These are phyloP conservation scores for Microsporum ferrugineum DNA, from an alignment of 2,329 filamentous ascomycete species.

Conservation along the genomic window DNA sequence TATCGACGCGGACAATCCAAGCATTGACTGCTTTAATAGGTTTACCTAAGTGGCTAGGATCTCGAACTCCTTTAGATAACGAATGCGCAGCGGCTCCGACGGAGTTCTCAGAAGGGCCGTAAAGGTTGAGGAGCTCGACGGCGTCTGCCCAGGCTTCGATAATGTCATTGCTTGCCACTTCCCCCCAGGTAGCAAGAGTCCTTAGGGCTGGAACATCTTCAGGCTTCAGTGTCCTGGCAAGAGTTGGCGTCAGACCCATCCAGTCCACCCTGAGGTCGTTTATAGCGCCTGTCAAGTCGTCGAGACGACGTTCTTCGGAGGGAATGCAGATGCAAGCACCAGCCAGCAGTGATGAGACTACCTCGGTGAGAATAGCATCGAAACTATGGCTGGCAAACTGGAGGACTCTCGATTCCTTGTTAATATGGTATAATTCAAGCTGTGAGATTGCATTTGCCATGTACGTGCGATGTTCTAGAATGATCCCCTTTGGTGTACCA, in stretches of 20 bases:
- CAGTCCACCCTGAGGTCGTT: conserved; percentile 41
- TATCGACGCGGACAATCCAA: conserved; percentile 25
- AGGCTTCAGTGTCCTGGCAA: conserved; percentile 40
- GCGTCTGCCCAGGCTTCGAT: conserved; percentile 18
- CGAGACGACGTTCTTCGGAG: conserved; percentile 36
- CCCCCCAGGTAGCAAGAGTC: conserved; percentile 25
- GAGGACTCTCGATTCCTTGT: conserved; percentile 37
- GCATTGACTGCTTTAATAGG: conserved; percentile 12
- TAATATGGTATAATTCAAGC: not conserved
- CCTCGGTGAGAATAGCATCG: not conserved
- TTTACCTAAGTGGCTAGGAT: conserved; percentile 7
- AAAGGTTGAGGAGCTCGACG: conserved; percentile 29
- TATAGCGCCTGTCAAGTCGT: conserved; percentile 41
- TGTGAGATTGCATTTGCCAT: conserved; percentile 19
- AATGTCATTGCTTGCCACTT: conserved; percentile 17
- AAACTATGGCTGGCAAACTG: conserved; percentile 30
- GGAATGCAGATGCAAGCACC: conserved; percentile 52
- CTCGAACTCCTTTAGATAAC: not conserved
- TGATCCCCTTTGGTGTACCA: conserved; percentile 4
- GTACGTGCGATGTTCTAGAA: not conserved
- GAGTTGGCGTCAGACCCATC: conserved; percentile 48
- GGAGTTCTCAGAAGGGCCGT: conserved; percentile 16
- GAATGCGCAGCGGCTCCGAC: not conserved
- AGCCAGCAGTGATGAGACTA: conserved; percentile 36
- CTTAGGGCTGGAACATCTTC: conserved; percentile 27